Percentiles rank a stretch among this genome's conserved stretches.
Evolutionary conservation across 2,329 filamentous ascomycete genomes (phyloP).

Genomic region (Colletotrichum coccodes): DNA sequence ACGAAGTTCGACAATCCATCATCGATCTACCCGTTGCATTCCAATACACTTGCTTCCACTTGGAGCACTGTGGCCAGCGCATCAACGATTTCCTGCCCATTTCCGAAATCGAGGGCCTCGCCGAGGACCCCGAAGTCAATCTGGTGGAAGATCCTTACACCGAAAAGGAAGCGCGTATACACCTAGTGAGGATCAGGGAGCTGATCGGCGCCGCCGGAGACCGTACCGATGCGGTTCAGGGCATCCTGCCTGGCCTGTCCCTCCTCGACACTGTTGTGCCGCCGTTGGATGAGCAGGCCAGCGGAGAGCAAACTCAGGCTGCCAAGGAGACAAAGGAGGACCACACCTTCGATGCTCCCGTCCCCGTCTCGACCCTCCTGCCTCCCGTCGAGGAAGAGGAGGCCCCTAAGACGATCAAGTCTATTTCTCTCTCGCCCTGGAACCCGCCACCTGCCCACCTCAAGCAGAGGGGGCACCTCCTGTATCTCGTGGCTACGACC

Average conservation of each 20-base stretch:
- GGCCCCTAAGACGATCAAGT: constrained; percentile 90
- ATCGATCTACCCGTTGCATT: constrained; percentile 93
- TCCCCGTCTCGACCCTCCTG: constrained; percentile 76
- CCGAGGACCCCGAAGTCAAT: constrained; percentile 79
- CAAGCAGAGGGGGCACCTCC: constrained; percentile 88
- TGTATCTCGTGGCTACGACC: constrained; percentile 90
- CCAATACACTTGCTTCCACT: constrained; percentile 98
- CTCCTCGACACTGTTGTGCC: constrained; percentile 82
- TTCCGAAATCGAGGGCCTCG: constrained; percentile 85
- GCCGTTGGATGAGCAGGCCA: constrained; percentile 49
- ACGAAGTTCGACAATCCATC: constrained; percentile 96
- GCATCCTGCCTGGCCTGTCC: constrained; percentile 85
- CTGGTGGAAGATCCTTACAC: constrained; percentile 96
- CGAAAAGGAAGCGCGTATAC: constrained; percentile 97
- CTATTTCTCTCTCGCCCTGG: constrained; percentile 89
- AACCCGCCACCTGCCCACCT: constrained; percentile 95
- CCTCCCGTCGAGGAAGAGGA: constrained; percentile 69
- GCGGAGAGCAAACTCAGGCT: constrained; percentile 54
- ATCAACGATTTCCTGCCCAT: constrained; percentile 97
- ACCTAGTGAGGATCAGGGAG: constrained; percentile 90
- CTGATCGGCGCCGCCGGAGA: constrained; percentile 92
- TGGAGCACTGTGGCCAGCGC: constrained; percentile 87
- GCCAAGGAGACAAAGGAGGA: constrained; percentile 59
- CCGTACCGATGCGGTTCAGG: constrained; percentile 86
- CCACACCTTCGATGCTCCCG: constrained; percentile 80